Base-by-base conservation (phyloP, 345 rosid species). In the Mallotus nudiflorus region DNA sequence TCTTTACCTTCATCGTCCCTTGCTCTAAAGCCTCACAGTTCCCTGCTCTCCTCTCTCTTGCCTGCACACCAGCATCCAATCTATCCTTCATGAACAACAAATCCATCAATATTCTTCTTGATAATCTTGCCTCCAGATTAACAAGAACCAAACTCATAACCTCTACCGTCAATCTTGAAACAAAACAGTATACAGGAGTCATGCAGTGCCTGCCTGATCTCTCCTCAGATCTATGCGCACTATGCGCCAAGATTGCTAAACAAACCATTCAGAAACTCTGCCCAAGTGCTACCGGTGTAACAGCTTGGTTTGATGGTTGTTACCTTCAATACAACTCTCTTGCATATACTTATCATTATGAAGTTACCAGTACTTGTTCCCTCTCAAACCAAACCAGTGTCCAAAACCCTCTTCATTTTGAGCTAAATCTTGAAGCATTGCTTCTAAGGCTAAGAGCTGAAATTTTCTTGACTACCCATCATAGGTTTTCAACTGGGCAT, bases 171-270 rank as follows among this genome's bases (percentile, higher is more conserved):
- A 28, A 46, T 49, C 14, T 27, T 10, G 68, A 28, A 22, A 40
- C 42, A 27, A 24, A 19, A 55, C 10, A 24, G 40, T 39, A 29
- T 55, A 29, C 8, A 20, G 13, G 68, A 37, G 15, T n/a, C 24
- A 49, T 49, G 53, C 53, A 49, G 18, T 49, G 53, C 53, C 53
- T 19, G 9, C 39, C 40, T 40, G 19, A 29, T 33, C 27, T 49
- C 25, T 29, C 10, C 27, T 28, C 10, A 31, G 6, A 37, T 15
- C 24, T 39, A 1, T 49, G 57, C 56, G 31, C 27, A 18, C 22
- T 18, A 42, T 49, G 68, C 13, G 55, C 28, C 68, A 22, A 65
- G 8, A 65, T 0, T 5, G 68, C 68, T 49, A 3, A 65, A 65
- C 20, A 7, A 48, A 65, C 51, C 68, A 8, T 42, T 48, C 33